Conservation (phyloP, 371 early-diverging fungal genomes). For the Circinella minor region DNA sequence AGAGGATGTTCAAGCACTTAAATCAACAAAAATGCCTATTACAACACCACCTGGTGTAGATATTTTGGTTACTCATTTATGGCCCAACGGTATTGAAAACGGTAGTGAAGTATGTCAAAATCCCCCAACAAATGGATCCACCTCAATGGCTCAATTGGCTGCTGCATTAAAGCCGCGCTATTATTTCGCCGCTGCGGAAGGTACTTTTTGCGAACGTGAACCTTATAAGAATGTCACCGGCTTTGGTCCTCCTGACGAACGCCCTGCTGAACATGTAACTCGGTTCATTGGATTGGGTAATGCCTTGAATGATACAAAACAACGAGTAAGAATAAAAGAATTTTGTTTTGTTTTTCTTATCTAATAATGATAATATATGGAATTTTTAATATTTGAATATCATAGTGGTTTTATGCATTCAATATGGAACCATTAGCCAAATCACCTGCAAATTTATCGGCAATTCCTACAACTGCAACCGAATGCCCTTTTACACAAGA, state of each 20-base stretch:
- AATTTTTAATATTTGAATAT: neutral
- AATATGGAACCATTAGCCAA: slow-evolving; percentile 74
- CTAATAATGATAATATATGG: too few species aligned
- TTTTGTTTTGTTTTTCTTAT: neutral
- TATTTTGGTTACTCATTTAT: slow-evolving; percentile 80
- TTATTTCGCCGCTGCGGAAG: slow-evolving; percentile 79
- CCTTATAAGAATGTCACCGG: slow-evolving; percentile 74
- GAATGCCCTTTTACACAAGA: slow-evolving; percentile 58
- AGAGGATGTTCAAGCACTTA: slow-evolving; percentile 31
- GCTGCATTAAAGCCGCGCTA: slow-evolving; percentile 79
- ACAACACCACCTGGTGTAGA: slow-evolving; percentile 69
- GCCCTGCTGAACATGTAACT: slow-evolving; percentile 65
- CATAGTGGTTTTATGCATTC: slow-evolving; percentile 93
- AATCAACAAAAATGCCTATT: slow-evolving; percentile 28
- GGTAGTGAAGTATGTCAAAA: slow-evolving; percentile 13
- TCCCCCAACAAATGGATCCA: slow-evolving; percentile 19
- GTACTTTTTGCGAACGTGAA: slow-evolving; percentile 80
- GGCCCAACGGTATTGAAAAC: slow-evolving; percentile 68
- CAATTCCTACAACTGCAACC: slow-evolving; percentile 62
- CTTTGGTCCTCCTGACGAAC: slow-evolving; percentile 44
- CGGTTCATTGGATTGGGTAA: slow-evolving; percentile 86
- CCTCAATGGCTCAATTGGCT: slow-evolving; percentile 54
- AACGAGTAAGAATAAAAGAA: slow-evolving; percentile 40
- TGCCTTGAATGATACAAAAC: slow-evolving; percentile 66
- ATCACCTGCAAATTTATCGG: slow-evolving; percentile 37